Evolutionary conservation across 345 rosid genomes (phyloP).

Genomic region (Cardiospermum halicacabum): DNA sequence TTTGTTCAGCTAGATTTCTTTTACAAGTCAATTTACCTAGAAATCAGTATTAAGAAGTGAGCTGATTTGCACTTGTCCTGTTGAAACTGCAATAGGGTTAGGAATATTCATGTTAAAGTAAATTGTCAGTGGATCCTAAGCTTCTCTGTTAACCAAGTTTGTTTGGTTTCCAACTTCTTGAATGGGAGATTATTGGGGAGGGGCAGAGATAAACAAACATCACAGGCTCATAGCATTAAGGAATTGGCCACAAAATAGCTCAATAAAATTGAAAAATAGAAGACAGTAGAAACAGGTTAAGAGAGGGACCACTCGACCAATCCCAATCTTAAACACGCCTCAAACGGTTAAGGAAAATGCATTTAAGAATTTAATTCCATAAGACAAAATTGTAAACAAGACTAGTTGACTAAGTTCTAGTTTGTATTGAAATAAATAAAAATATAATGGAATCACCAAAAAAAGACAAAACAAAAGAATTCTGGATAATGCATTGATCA

Average conservation of each 20-base stretch:
- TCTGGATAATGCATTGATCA: neutral
- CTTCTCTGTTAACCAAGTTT: neutral
- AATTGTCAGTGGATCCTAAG: neutral
- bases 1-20: neutral
- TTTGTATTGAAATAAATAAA: neutral
- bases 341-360: neutral
- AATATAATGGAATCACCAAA: neutral
- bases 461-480: slow-evolving; percentile 5
- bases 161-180: neutral
- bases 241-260: neutral
- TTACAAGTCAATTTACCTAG: neutral
- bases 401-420: neutral
- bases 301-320: neutral
- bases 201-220: too few relatives aligned
- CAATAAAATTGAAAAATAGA: neutral
- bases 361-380: neutral
- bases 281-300: neutral
- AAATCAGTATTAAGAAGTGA: neutral
- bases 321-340: neutral
- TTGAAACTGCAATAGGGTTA: neutral
- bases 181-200: neutral
- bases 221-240: neutral
- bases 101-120: neutral
- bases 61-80: neutral
- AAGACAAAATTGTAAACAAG: neutral